Evolutionary conservation across 257 asterid species (phyloP), one percentile per base, ranked within the genome.

Genomic region (Solanum habrochaites): DNA sequence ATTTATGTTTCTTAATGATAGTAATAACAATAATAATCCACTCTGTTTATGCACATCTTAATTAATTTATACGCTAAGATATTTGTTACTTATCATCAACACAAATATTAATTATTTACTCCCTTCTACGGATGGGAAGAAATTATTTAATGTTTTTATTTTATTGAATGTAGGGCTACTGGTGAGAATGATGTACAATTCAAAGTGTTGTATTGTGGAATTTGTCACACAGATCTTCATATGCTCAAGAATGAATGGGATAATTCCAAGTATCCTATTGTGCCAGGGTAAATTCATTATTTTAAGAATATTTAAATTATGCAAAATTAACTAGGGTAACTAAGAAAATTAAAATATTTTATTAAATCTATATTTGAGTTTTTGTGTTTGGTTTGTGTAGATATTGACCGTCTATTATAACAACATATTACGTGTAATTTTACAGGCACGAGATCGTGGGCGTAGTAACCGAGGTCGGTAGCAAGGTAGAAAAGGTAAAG

Each of bases 161-260:
- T 12, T 47, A 45, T 47, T 47, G 2, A 2, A 1, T 47, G 85
- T 88, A 90, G 93, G 90, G 86, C 60, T 2, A 92, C 91, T 0
- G 89, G 93, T 0, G 92, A 91, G 58, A 86, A 86, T 43, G 92
- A 92, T 89, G 93, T 92, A 43, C 92, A 87, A 77, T 42, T 89
- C 40, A 92, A 87, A 66, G 87, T 91, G 29, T 11, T 89, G 49
- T 91, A 89, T 11, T 91, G 93, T 89, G 94, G 93, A 13, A 87
- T 92, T 16, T 92, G 93, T 83, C 94, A 92, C 87, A 83, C 91
- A 1, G 93, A 92, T 86, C 90, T 91, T 83, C 93, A 92, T 74
- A 86, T 85, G 88, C 75, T 83, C 43, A 92, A 91, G 88, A 92
- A 92, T 47, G 92, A 90, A n/a, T 85, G 89, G 91, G 90, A 90